Base-by-base conservation (phyloP, 2,329 filamentous ascomycete genomes). In the Myriosclerotinia scirpicola region DNA sequence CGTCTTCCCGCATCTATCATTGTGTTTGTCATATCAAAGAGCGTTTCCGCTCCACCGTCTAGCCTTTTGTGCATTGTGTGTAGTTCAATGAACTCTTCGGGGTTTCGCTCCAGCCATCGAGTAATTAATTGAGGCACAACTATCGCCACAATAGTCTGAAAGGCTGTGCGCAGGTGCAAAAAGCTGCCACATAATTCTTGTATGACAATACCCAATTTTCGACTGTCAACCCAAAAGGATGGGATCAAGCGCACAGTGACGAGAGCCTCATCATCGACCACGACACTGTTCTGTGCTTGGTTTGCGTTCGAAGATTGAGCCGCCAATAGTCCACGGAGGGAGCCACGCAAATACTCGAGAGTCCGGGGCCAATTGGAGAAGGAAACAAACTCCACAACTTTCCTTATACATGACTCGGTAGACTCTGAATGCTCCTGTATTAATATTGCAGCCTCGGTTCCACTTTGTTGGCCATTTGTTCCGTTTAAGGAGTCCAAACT, bases 11-110 rank as follows among this genome's bases (percentile, higher is more conserved):
- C 85, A 73, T 90, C 87, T 46, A 82, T 81, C 38, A 87, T 82
- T 3, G 85, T 85, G 70, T 86, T 83, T 6, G 85, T 83, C 85
- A 90, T 90, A 72, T 90, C 88, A 73, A 90, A 90, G 34, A 90
- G 79, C 0, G 86, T 89, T 73, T 90, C 88, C 6, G 86, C 84
- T 12, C 85, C 85, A 58, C 84, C 85, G 71, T 90, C 87, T n/a
- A 90, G 80, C 72, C 85, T 83, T 72, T 82, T 85, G 69, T 85
- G 85, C 67, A 81, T 80, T 20, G 82, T 81, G 75, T 90, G 88
- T 67, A 90, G 78, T 67, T 83, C 81, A 56, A 89, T 83, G 74
- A 90, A 90, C 75, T 90, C 87, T 46, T 82, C 77, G 1, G 88
- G 87, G 70, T 84, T 85, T 12, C 86, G 83, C 71, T 89, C 86